Conservation (phyloP, 2,329 filamentous ascomycete genomes). For the Exophiala sideris region DNA sequence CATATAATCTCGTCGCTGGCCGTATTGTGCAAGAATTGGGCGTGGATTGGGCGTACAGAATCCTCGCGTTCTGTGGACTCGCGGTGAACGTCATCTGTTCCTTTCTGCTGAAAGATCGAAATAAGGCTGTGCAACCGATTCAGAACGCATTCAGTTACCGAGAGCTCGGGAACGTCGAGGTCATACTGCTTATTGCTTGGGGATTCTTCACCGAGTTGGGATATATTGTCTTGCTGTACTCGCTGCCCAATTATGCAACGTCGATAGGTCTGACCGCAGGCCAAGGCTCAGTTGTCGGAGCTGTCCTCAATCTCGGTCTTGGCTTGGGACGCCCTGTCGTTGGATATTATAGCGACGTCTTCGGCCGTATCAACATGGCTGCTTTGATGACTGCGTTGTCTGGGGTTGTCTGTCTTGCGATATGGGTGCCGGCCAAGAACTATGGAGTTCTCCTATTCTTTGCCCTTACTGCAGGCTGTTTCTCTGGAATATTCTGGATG, state of each 20-base stretch:
- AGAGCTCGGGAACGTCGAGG: slow-evolving; percentile 25
- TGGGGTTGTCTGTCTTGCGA: slow-evolving; percentile 38
- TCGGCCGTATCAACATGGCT: slow-evolving; percentile 42
- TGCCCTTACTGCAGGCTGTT: slow-evolving; percentile 41
- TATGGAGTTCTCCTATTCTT: slow-evolving; percentile 46
- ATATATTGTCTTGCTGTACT: slow-evolving; percentile 47
- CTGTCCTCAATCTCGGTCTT: slow-evolving; percentile 47
- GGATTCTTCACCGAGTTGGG: slow-evolving; percentile 46
- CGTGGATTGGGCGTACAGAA: slow-evolving; percentile 29
- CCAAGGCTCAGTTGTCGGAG: slow-evolving; percentile 41
- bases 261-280: slow-evolving; percentile 39
- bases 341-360: slow-evolving; percentile 44
- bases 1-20: slow-evolving; percentile 29
- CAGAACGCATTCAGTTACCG: slow-evolving; percentile 25
- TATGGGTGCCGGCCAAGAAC: slow-evolving; percentile 47
- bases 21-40: slow-evolving; percentile 29
- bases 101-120: slow-evolving; percentile 31
- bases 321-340: slow-evolving; percentile 47
- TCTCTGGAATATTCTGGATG: slow-evolving; percentile 40
- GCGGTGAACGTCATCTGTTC: slow-evolving; percentile 27
- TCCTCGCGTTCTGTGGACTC: slow-evolving; percentile 30
- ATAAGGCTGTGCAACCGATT: slow-evolving; percentile 23
- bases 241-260: slow-evolving; percentile 44
- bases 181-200: slow-evolving; percentile 33
- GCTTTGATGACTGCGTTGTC: slow-evolving; percentile 39